A percentile compares a stretch with the other conserved stretches of the same genome.
Conservation (phyloP, 805 yeast species). For the Teunomyces stri region DNA sequence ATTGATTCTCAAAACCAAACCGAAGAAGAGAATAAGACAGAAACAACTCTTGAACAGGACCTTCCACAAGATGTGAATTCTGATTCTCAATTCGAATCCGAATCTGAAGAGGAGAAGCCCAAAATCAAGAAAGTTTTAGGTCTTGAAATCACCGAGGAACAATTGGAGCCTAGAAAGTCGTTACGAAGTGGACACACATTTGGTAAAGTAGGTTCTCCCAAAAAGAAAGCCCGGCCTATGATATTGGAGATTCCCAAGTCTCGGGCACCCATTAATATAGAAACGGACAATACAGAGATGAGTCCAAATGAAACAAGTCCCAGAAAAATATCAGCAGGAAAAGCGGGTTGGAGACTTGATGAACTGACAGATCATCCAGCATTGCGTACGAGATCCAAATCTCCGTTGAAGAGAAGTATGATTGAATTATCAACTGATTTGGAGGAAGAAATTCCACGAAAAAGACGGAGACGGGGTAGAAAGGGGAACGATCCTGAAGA, state of each 20-base stretch:
- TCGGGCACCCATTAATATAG: background rate
- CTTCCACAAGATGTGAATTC: background rate
- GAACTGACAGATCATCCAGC: conserved; percentile 24
- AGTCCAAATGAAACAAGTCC: conserved; percentile 1
- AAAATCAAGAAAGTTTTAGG: conserved; percentile 17
- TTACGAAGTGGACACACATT: conserved; percentile 25
- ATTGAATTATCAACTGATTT: conserved; percentile 13
- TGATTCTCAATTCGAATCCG: background rate
- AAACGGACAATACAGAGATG: background rate
- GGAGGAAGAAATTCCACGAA: conserved; percentile 10
- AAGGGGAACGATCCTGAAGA: background rate
- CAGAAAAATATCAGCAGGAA: conserved; percentile 5
- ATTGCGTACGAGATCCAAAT: conserved; percentile 32
- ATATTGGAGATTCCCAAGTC: conserved; percentile 5
- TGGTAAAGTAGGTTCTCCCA: conserved; percentile 9
- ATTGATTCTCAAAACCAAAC: background rate
- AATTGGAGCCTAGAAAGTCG: conserved; percentile 21
- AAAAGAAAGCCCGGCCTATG: background rate
- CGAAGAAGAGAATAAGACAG: background rate
- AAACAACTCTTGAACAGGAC: background rate
- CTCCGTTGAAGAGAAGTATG: conserved; percentile 30
- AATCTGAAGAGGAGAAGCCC: conserved; percentile 2
- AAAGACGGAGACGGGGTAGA: conserved; percentile 8
- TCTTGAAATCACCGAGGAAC: conserved; percentile 19
- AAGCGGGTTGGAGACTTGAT: conserved; percentile 7